phyloP scores from a whole-genome alignment of 139 green algal genomes.

The Coelastrella sp. region DNA sequence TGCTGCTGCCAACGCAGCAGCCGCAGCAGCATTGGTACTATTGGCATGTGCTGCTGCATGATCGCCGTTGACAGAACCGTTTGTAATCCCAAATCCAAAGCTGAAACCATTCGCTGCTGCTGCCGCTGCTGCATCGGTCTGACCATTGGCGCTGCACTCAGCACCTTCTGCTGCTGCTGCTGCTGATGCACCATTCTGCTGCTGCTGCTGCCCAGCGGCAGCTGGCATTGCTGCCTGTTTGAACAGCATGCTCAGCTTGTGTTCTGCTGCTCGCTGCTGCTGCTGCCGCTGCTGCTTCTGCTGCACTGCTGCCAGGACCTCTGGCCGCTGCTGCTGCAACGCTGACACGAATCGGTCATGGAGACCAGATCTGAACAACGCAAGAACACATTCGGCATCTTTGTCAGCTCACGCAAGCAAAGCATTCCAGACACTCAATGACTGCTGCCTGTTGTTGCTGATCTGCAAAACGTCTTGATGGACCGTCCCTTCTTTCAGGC shows the following conservation, averaged over 20 bases:
- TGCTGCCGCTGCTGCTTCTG: slow-evolving; percentile 19
- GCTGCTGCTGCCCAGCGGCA: neutral
- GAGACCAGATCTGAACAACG: slow-evolving; percentile 51
- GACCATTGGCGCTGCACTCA: neutral
- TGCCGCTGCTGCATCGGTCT: neutral
- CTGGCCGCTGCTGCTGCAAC: slow-evolving; percentile 61
- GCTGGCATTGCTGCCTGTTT: neutral
- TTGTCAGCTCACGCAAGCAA: neutral
- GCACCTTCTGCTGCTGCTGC: no score
- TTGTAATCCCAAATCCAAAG: neutral
- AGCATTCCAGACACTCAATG: neutral
- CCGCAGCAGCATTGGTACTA: neutral
- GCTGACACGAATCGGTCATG: slow-evolving; percentile 74
- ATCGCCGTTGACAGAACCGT: no score
- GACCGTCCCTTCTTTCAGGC: no score
- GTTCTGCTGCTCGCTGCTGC: slow-evolving; percentile 25
- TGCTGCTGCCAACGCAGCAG: neutral
- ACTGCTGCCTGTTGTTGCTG: neutral
- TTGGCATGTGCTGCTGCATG: neutral
- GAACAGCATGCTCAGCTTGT: slow-evolving; percentile 15
- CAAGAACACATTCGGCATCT: no score
- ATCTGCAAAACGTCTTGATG: no score
- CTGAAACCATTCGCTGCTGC: neutral
- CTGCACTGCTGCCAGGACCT: slow-evolving; percentile 57
- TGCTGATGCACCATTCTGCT: neutral